Evolutionary conservation across 192 early-diverging fungal genomes (phyloP).

Genomic region (Podila minutissima): DNA sequence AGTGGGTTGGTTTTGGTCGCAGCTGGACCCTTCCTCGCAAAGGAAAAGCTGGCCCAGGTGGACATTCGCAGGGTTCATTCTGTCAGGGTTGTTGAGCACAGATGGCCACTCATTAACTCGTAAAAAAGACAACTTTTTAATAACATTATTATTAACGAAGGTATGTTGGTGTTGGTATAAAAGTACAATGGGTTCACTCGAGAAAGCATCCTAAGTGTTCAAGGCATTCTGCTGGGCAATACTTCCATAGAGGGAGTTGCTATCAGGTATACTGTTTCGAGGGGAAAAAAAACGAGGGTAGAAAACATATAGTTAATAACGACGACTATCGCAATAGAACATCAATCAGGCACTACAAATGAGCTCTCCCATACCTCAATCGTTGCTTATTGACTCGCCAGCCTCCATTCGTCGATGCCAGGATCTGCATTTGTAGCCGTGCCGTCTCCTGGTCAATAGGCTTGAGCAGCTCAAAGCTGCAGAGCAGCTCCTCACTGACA

Average conservation of each 20-base stretch:
- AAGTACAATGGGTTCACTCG: neutral
- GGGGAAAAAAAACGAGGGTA: neutral
- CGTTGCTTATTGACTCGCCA: slow-evolving; percentile 50
- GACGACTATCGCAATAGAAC: neutral
- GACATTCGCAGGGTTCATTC: neutral
- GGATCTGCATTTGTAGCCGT: slow-evolving; percentile 44
- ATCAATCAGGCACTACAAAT: no score
- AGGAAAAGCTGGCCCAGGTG: slow-evolving; percentile 1
- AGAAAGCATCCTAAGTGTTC: neutral
- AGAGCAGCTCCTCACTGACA: slow-evolving; percentile 90
- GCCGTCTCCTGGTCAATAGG: slow-evolving; percentile 57
- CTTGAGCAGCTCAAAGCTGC: slow-evolving; percentile 88
- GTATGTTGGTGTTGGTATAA: slow-evolving; percentile 2
- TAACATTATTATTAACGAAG: neutral
- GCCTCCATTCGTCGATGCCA: slow-evolving; percentile 36
- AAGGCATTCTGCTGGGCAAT: slow-evolving; percentile 8
- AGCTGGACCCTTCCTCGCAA: neutral
- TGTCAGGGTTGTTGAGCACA: no score
- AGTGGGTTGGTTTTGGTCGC: neutral
- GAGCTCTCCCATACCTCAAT: slow-evolving; percentile 21
- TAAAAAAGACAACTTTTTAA: neutral
- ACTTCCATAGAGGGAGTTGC: slow-evolving; percentile 22
- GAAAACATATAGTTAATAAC: neutral
- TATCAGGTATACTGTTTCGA: slow-evolving; percentile 26
- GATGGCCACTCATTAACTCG: no score